Conservation (phyloP, 169 alveolate species). For the Plasmodium berghei region DNA sequence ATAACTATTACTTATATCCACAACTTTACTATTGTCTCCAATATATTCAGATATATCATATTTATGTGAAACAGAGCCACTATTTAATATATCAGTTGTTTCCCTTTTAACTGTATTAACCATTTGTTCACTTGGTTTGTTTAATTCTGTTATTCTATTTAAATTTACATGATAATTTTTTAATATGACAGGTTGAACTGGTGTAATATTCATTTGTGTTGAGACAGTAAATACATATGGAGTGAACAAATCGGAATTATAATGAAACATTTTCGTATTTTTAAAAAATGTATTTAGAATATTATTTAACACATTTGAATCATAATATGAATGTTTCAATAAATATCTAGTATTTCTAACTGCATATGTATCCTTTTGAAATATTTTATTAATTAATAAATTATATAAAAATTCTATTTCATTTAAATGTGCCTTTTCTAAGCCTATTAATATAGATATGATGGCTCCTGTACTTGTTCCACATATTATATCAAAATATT, state of each 20-base stretch:
- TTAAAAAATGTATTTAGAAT: conserved; percentile 81
- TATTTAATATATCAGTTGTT: neutral
- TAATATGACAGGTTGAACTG: conserved; percentile 86
- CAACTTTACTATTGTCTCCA: neutral
- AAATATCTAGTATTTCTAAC: conserved; percentile 84
- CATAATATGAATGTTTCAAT: conserved; percentile 87
- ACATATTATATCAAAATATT: conserved; percentile 88
- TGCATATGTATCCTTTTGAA: conserved; percentile 83
- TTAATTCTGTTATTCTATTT: conserved; percentile 9
- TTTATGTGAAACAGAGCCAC: neutral
- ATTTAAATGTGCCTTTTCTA: conserved; percentile 84
- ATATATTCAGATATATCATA: neutral
- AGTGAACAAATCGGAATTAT: conserved; percentile 84
- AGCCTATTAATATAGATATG: conserved; percentile 85
- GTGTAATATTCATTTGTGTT: conserved; percentile 82
- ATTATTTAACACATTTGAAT: conserved; percentile 80
- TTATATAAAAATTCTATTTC: conserved; percentile 85
- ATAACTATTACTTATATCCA: neutral
- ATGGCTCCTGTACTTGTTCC: conserved; percentile 92
- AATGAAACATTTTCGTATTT: conserved; percentile 85
- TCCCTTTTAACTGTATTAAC: neutral
- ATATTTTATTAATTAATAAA: conserved; percentile 84
- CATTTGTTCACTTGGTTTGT: neutral
- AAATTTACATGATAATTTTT: conserved; percentile 78
- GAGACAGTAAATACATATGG: conserved; percentile 89